Conservation (phyloP, 2,329 filamentous ascomycete species). For the Pseudogymnoascus sp. region DNA sequence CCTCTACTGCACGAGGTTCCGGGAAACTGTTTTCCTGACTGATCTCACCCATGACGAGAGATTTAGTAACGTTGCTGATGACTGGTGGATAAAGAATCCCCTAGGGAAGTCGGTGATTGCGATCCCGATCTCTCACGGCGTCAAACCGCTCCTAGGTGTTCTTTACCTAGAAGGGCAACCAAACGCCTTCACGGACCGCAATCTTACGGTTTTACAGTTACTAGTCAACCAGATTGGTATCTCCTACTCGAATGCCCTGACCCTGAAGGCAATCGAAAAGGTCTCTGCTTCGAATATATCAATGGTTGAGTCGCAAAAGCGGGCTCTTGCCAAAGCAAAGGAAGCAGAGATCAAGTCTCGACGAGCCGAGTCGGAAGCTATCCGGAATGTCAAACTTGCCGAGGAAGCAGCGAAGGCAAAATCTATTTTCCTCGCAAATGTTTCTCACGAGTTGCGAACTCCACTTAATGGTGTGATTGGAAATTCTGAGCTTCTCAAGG, state of each 20-base stretch:
- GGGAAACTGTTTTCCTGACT: conserved; percentile 67
- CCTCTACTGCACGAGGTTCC: conserved; percentile 69
- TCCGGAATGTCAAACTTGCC: conserved; percentile 72
- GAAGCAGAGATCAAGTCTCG: conserved; percentile 72
- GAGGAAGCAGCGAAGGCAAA: conserved; percentile 80
- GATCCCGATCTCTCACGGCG: conserved; percentile 70
- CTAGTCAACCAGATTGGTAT: conserved; percentile 74
- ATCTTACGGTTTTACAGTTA: conserved; percentile 59
- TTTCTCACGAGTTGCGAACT: conserved; percentile 74
- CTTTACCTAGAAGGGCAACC: conserved; percentile 70
- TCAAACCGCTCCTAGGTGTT: conserved; percentile 63
- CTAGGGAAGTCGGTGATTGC: conserved; percentile 69
- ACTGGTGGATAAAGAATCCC: conserved; percentile 63
- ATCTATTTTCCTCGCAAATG: conserved; percentile 72
- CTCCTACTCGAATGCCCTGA: conserved; percentile 61
- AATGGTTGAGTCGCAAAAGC: conserved; percentile 72
- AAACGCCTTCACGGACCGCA: conserved; percentile 70
- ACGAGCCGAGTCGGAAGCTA: conserved; percentile 66
- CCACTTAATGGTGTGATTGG: conserved; percentile 85
- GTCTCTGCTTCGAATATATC: conserved; percentile 71
- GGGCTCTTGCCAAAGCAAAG: conserved; percentile 63
- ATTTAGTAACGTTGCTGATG: conserved; percentile 66
- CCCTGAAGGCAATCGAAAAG: conserved; percentile 66
- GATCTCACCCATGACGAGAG: conserved; percentile 70
- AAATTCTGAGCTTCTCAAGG: conserved; percentile 75